Conservation (phyloP, 129 eudicot species). For the Escallonia herrerae region DNA sequence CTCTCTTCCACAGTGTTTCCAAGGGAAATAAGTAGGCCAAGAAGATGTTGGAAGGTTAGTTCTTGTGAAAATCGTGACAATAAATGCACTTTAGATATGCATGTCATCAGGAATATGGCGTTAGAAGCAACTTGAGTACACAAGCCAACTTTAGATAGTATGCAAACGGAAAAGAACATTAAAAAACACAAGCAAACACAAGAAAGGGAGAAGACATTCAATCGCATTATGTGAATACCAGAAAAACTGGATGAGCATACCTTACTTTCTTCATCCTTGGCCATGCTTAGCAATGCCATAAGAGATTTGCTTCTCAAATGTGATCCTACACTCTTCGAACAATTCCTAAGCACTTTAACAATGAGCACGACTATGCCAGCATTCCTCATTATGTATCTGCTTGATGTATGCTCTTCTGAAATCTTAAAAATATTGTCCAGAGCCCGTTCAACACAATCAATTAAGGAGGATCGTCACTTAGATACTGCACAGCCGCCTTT, state of each 20-base stretch:
- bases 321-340: slow-evolving; percentile 27
- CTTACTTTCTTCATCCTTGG: slow-evolving; percentile 45
- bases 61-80: no score
- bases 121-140: no score
- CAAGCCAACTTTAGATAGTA: no score
- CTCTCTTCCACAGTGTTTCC: no score
- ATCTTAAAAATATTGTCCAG: slow-evolving; percentile 24
- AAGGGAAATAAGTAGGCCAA: no score
- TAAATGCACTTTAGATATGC: no score
- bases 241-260: slow-evolving; percentile 6
- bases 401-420: slow-evolving; percentile 30
- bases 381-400: slow-evolving; percentile 36
- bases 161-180: no score
- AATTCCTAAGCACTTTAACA: slow-evolving; percentile 18
- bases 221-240: not conserved
- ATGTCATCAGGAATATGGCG: no score
- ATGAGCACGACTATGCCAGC: slow-evolving; percentile 23
- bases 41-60: no score
- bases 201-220: not conserved
- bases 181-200: no score
- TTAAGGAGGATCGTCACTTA: slow-evolving; percentile 21
- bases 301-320: slow-evolving; percentile 33
- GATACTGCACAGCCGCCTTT: slow-evolving; percentile 18
- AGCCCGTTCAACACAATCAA: slow-evolving; percentile 21
- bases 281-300: slow-evolving; percentile 30